These are phyloP conservation scores for Tricholoma bakamatsutake DNA, from an alignment of 768 basidiomycete genomes.

Conservation along the genomic window DNA sequence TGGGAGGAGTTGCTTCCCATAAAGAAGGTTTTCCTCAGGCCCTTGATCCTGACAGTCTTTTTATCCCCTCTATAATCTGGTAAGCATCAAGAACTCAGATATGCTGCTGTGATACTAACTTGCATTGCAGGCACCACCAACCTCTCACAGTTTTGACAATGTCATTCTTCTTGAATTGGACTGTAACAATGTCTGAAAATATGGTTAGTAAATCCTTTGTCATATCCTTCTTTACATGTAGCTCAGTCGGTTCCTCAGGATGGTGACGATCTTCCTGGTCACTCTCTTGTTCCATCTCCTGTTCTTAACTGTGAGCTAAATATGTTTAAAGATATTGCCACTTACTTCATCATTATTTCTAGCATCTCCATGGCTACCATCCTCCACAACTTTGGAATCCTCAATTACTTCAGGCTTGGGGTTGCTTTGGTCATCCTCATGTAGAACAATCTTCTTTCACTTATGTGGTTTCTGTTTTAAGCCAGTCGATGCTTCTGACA, in stretches of 20 bases:
- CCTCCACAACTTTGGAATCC: too few relatives aligned
- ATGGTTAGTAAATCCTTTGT: not conserved
- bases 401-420: not conserved
- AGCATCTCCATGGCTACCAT: not conserved
- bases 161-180: not conserved
- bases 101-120: not conserved
- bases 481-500: not conserved
- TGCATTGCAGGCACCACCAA: not conserved
- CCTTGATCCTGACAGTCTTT: not conserved
- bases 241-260: not conserved
- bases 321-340: not conserved
- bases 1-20: slow-evolving; percentile 4
- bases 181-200: not conserved
- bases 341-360: not conserved
- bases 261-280: not conserved
- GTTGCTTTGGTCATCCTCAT: not conserved
- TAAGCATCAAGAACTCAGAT: not conserved
- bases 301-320: too few relatives aligned
- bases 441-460: not conserved
- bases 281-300: not conserved
- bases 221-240: not conserved
- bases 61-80: not conserved
- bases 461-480: not conserved
- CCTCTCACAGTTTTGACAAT: not conserved
- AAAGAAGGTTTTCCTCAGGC: not conserved